Percentiles rank a stretch among this genome's conserved stretches.
These are phyloP conservation scores for Tripterygium wilfordii DNA, from an alignment of 177 flowering plant genomes.

Conservation along the genomic window DNA sequence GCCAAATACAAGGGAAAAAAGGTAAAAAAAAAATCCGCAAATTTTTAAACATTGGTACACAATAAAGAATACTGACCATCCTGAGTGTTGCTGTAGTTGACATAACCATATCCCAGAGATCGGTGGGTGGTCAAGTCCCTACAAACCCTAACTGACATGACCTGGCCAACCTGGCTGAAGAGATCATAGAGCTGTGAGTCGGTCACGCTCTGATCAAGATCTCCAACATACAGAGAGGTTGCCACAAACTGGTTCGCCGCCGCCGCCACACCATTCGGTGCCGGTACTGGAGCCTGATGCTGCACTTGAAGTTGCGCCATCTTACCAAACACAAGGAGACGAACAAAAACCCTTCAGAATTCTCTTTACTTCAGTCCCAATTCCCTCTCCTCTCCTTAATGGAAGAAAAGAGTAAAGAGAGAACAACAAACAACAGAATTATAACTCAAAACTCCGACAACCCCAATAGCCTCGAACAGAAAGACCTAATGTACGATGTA, in stretches of 20 bases:
- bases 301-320: slow-evolving; percentile 9
- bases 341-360: slow-evolving; percentile 5
- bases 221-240: slow-evolving; percentile 31
- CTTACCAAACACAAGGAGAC: too few relatives aligned
- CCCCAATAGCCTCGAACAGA: too few relatives aligned
- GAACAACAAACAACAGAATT: too few relatives aligned
- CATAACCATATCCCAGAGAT: slow-evolving; percentile 51
- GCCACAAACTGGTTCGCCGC: slow-evolving; percentile 14
- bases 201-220: slow-evolving; percentile 21
- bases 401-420: too few relatives aligned
- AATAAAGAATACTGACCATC: slow-evolving; percentile 24
- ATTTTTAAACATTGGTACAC: too few relatives aligned
- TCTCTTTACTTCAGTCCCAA: slow-evolving; percentile 4
- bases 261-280: slow-evolving; percentile 1
- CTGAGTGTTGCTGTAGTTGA: slow-evolving; percentile 28
- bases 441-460: too few relatives aligned
- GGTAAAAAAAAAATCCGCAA: too few relatives aligned
- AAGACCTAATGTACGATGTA: too few relatives aligned
- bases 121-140: slow-evolving; percentile 24
- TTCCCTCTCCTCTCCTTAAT: too few relatives aligned
- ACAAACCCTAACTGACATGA: slow-evolving; percentile 28
- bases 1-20: too few relatives aligned
- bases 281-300: slow-evolving; percentile 7
- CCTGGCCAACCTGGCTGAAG: slow-evolving; percentile 24
- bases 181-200: slow-evolving; percentile 33